Base-by-base conservation (phyloP, 2,329 filamentous ascomycete genomes). In the Spiromastix sp. region DNA sequence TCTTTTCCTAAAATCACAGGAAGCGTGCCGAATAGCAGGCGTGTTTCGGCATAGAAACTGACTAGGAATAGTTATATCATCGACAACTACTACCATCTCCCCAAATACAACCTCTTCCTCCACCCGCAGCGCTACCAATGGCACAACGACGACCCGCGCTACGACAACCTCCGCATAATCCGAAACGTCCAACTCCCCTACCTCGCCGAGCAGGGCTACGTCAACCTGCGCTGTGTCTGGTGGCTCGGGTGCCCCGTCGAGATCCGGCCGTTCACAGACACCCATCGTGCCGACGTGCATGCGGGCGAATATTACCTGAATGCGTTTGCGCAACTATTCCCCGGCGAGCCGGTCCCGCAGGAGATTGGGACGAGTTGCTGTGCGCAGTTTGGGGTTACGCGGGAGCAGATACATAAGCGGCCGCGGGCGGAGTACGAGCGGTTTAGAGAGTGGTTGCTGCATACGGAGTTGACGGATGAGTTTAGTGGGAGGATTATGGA, bases 191-290 rank as follows among this genome's bases (percentile, higher is more conserved):
- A 69, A 37, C 36, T 70, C 2, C 56, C 64, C 1, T 65, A 69
- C 45, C 56, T 73, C 25, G 56, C 63, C 32, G 45, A 61, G 38
- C 55, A 67, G 46, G 69, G 70, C 37, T 74, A 73, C 37, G 64
- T 69, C 21, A 73, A 70, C 36, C 57, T 73, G 11, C 67, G 70
- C 26, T 74, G 70, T 42, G 62, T 58, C 15, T 71, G 68, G 68
- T 54, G 56, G 2, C 52, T 71, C 1, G 70, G 70, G 1, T 73
- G 70, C 44, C 70, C 70, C 0, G 47, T 47, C 1, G 68, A 71
- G 33, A 66, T 73, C 34, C 64, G 61, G 28, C 70, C 70, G 0
- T 44, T 64, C 13, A 55, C 55, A 13, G 59, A 61, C 28, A 50
- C 46, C 4, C 60, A 67, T 36, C 57, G 61, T 36, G 51, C 63